Percentiles rank a stretch among this genome's conserved stretches.
These are phyloP conservation scores for Quercus gilva DNA, from an alignment of 306 rosid genomes.

Conservation along the genomic window DNA sequence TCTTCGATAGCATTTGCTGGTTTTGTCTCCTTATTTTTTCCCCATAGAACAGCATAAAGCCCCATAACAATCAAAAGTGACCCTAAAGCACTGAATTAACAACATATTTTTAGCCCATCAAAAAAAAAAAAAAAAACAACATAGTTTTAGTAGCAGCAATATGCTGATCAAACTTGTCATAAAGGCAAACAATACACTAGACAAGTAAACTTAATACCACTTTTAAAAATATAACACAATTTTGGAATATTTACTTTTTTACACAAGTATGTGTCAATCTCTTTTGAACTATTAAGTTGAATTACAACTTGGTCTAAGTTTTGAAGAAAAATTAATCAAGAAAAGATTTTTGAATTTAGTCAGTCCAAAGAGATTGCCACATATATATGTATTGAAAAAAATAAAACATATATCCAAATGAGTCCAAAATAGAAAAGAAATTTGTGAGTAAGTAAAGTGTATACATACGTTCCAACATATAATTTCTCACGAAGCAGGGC, in stretches of 20 bases:
- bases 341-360: background rate
- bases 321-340: too few relatives aligned
- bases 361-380: background rate
- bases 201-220: too few relatives aligned
- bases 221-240: too few relatives aligned
- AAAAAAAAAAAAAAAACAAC: too few relatives aligned
- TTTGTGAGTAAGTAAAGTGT: background rate
- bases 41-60: conserved; percentile 79
- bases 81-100: conserved; percentile 47
- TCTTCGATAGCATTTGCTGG: background rate
- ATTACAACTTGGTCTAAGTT: too few relatives aligned
- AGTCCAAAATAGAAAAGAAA: background rate
- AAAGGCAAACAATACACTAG: too few relatives aligned
- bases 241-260: too few relatives aligned
- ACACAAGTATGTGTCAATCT: too few relatives aligned
- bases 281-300: too few relatives aligned
- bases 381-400: too few relatives aligned
- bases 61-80: conserved; percentile 57
- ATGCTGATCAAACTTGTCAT: background rate
- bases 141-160: background rate
- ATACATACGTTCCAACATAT: conserved; percentile 66
- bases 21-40: conserved; percentile 58
- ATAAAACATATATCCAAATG: too few relatives aligned
- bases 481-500: conserved; percentile 58
- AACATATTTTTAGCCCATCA: background rate